Conservation (phyloP, 2,329 filamentous ascomycete species). For the Zopfia rhizophila region DNA sequence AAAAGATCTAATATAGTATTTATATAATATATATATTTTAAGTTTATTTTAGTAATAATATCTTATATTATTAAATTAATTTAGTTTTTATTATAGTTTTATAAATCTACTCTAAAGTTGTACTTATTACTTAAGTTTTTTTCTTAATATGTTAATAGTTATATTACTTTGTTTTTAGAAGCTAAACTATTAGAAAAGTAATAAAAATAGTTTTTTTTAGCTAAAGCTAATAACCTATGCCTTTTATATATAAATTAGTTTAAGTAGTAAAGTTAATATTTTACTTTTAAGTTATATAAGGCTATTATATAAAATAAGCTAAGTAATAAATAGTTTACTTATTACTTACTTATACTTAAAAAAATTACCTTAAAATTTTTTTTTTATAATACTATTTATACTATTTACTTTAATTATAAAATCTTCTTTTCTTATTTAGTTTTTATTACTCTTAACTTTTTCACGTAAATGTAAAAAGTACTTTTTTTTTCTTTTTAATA, state of each 20-base stretch:
- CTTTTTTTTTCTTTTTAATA: too few relatives aligned
- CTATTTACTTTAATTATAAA: constrained; percentile 44
- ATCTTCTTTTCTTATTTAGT: constrained; percentile 29
- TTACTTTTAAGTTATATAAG: constrained; percentile 59
- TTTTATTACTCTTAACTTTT: not conserved
- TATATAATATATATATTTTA: constrained; percentile 59
- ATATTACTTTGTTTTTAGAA: constrained; percentile 45
- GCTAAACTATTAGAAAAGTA: constrained; percentile 53
- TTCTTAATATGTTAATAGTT: constrained; percentile 58
- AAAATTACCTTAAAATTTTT: constrained; percentile 23
- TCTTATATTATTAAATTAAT: constrained; percentile 52
- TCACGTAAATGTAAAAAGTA: not conserved
- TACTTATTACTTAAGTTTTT: constrained; percentile 13
- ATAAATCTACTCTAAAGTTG: constrained; percentile 48
- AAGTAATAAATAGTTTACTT: too few relatives aligned
- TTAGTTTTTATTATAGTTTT: constrained; percentile 56
- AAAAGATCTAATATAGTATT: constrained; percentile 61
- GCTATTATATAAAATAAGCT: constrained; percentile 22
- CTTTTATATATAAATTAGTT: constrained; percentile 36
- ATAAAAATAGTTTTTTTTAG: constrained; percentile 62
- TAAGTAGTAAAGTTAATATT: constrained; percentile 47
- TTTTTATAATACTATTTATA: constrained; percentile 31
- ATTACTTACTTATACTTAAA: too few relatives aligned
- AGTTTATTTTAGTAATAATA: constrained; percentile 48
- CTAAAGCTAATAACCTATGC: constrained; percentile 59